Conservation (phyloP, 2,329 filamentous ascomycete genomes). For the Aspergillus sp. region DNA sequence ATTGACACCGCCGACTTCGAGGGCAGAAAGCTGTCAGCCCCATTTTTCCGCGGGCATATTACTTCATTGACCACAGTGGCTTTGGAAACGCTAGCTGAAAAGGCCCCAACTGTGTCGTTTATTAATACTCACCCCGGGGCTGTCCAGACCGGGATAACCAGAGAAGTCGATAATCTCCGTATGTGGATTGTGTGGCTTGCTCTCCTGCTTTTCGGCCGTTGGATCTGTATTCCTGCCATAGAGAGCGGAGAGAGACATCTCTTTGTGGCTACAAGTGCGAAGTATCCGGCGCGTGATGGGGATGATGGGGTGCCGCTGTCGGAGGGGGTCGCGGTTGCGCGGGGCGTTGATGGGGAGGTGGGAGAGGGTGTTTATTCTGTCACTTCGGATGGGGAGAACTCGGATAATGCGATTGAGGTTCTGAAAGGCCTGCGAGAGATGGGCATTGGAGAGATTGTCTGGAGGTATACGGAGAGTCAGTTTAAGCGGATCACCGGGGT, state of each 20-base stretch:
- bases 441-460: not conserved
- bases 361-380: constrained; percentile 10
- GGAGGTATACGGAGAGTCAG: constrained; percentile 6
- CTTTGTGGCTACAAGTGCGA: constrained; percentile 8
- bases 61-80: constrained; percentile 1
- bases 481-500: constrained; percentile 1
- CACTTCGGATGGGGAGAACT: not conserved
- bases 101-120: constrained; percentile 2
- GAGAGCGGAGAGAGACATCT: constrained; percentile 13
- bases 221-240: not conserved
- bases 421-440: not conserved
- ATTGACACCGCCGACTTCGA: constrained; percentile 9
- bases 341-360: not conserved
- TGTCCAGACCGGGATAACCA: not conserved
- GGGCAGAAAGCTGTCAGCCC: not conserved
- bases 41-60: not conserved
- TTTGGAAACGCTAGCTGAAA: not conserved
- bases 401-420: not conserved
- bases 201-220: not conserved
- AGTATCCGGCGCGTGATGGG: not conserved
- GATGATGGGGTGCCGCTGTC: not conserved
- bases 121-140: constrained; percentile 3
- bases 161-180: not conserved
- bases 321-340: not conserved
- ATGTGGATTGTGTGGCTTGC: constrained; percentile 1